Conservation (phyloP, 2,329 filamentous ascomycete species). For the Cercospora brassicicola region DNA sequence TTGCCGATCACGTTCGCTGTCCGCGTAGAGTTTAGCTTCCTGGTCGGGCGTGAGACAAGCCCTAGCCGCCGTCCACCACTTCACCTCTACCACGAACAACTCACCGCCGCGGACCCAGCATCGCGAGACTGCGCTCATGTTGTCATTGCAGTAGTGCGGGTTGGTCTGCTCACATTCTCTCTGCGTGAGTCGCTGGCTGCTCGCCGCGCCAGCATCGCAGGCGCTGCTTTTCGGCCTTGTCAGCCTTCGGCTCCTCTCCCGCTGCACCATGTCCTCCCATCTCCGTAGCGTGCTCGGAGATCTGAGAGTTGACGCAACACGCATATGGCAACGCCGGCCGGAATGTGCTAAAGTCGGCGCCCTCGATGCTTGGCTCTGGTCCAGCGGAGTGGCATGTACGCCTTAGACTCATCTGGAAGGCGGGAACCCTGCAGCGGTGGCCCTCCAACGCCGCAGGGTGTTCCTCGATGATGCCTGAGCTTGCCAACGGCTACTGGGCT, state of each 20-base stretch:
- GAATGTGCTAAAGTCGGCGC: constrained; percentile 9
- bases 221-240: constrained; percentile 3
- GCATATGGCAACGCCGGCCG: constrained; percentile 15
- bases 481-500: not conserved
- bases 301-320: constrained; percentile 15
- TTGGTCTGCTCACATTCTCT: not conserved
- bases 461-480: not conserved
- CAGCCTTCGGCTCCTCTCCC: constrained; percentile 25
- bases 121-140: not conserved
- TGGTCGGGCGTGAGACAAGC: not conserved
- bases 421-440: not conserved
- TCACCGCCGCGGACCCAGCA: not conserved
- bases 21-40: not conserved
- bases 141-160: not conserved
- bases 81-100: not conserved
- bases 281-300: constrained; percentile 25
- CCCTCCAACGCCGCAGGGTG: not conserved
- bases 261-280: constrained; percentile 16
- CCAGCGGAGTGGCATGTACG: not conserved
- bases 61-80: not conserved
- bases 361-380: not conserved
- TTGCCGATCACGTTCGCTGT: not conserved
- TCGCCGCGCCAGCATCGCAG: not conserved
- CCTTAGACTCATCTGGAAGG: not conserved
- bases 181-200: not conserved